phyloP scores from a whole-genome alignment of 176 grass and related monocot species.

The Thinopyrum elongatum region DNA sequence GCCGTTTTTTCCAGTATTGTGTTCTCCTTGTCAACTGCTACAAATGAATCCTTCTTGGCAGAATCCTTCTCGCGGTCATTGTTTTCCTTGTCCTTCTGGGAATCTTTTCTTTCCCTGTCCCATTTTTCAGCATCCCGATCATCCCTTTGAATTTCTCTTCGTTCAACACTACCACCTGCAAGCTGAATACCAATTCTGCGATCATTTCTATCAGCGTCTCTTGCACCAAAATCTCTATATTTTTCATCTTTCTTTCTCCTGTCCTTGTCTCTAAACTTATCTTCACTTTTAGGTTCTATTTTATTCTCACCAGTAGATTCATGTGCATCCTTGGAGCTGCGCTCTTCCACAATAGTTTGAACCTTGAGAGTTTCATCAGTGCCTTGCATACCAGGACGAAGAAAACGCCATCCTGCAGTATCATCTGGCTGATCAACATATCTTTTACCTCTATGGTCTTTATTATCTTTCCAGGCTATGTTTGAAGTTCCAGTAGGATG shows the following conservation, averaged over 20 bases:
- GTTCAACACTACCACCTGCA: slow-evolving; percentile 38
- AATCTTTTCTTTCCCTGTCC: slow-evolving; percentile 66
- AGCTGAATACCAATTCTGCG: slow-evolving; percentile 40
- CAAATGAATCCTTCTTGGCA: slow-evolving; percentile 46
- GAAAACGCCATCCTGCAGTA: slow-evolving; percentile 48
- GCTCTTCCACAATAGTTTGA: slow-evolving; percentile 27
- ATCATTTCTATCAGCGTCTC: slow-evolving; percentile 65
- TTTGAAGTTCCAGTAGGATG: slow-evolving; percentile 42
- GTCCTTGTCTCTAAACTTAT: slow-evolving; percentile 68
- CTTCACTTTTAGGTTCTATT: slow-evolving; percentile 58
- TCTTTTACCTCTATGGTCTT: slow-evolving; percentile 63
- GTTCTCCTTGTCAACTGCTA: slow-evolving; percentile 53
- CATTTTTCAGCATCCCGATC: slow-evolving; percentile 68
- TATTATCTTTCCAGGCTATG: slow-evolving; percentile 59
- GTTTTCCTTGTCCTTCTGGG: slow-evolving; percentile 55
- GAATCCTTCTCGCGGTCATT: slow-evolving; percentile 68
- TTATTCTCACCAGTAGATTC: slow-evolving; percentile 65
- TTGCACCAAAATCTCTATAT: slow-evolving; percentile 51
- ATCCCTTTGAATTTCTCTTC: slow-evolving; percentile 70
- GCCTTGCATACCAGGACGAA: slow-evolving; percentile 41
- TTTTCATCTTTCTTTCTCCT: slow-evolving; percentile 67
- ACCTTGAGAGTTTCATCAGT: slow-evolving; percentile 54
- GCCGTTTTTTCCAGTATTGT: slow-evolving; percentile 43
- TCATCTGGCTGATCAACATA: slow-evolving; percentile 41
- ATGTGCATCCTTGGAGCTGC: slow-evolving; percentile 43